Percentiles rank a stretch among this genome's conserved stretches.
Conservation (phyloP, 2,329 filamentous ascomycete species). For the Aspergillaceae sp. region DNA sequence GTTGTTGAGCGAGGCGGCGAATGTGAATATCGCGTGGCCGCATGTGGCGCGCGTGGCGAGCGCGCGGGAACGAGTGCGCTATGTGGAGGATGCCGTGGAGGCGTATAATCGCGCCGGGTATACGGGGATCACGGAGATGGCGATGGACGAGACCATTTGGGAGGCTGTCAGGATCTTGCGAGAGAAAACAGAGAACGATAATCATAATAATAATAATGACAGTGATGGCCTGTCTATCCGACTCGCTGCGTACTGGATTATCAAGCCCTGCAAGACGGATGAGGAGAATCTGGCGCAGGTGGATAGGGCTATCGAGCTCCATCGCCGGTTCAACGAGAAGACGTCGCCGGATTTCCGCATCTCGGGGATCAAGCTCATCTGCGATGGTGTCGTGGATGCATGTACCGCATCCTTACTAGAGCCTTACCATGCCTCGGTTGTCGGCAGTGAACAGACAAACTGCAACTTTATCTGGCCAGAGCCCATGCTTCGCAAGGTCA, state of each 20-base stretch:
- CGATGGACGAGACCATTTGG: constrained; percentile 44
- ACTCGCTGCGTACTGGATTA: constrained; percentile 42
- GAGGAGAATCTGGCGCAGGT: constrained; percentile 36
- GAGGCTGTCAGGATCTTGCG: constrained; percentile 31
- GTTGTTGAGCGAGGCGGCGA: constrained; percentile 39
- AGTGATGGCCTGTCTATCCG: constrained; percentile 32
- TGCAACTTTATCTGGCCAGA: constrained; percentile 38
- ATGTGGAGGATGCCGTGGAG: constrained; percentile 33
- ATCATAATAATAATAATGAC: too few species aligned
- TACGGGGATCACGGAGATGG: constrained; percentile 45
- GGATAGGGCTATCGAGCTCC: constrained; percentile 37
- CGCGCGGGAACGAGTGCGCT: constrained; percentile 34
- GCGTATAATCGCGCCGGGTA: constrained; percentile 40
- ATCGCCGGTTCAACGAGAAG: constrained; percentile 30
- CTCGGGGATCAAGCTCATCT: constrained; percentile 43
- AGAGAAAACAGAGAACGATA: not conserved
- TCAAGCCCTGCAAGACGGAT: constrained; percentile 32
- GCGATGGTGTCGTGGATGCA: constrained; percentile 44
- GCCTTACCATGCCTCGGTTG: constrained; percentile 29
- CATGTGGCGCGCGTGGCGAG: constrained; percentile 35
- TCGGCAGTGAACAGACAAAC: constrained; percentile 9
- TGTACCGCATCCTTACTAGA: constrained; percentile 21
- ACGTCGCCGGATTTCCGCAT: constrained; percentile 38
- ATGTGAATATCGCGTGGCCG: constrained; percentile 41
- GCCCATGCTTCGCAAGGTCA: constrained; percentile 33